Evolutionary conservation across 2,329 filamentous ascomycete species (phyloP).

Genomic region (Didymella keratinophila): DNA sequence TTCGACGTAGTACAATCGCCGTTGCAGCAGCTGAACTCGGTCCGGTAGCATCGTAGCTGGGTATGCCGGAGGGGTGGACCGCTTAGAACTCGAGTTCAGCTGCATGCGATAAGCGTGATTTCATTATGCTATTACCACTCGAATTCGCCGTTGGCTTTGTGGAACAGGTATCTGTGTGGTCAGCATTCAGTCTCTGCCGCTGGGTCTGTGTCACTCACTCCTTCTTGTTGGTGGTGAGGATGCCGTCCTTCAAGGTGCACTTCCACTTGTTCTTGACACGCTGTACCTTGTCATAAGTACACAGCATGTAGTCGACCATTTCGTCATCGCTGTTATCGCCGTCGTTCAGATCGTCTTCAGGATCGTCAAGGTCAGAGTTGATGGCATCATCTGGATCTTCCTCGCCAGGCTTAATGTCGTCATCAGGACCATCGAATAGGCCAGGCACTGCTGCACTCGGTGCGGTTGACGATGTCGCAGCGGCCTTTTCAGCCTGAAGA

Average conservation of each 20-base stretch:
- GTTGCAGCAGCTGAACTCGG: slow-evolving; percentile 22
- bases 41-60: slow-evolving; percentile 15
- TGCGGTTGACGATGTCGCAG: slow-evolving; percentile 29
- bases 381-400: slow-evolving; percentile 87
- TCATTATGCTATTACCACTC: slow-evolving; percentile 75
- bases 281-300: slow-evolving; percentile 99
- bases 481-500: slow-evolving; percentile 64
- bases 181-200: not conserved
- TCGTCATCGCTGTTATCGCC: slow-evolving; percentile 88
- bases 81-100: slow-evolving; percentile 36
- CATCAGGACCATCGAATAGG: slow-evolving; percentile 62
- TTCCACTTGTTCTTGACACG: slow-evolving; percentile 98
- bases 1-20: slow-evolving; percentile 15
- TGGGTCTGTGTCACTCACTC: slow-evolving; percentile 64
- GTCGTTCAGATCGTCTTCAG: slow-evolving; percentile 81
- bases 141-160: slow-evolving; percentile 96
- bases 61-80: slow-evolving; percentile 1
- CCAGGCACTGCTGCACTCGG: slow-evolving; percentile 22
- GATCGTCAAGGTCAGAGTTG: slow-evolving; percentile 96
- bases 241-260: slow-evolving; percentile 96
- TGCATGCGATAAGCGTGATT: slow-evolving; percentile 28
- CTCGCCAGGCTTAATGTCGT: slow-evolving; percentile 62
- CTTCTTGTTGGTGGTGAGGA: slow-evolving; percentile 90
- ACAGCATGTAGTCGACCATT: slow-evolving; percentile 91
- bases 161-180: slow-evolving; percentile 79